Conservation (phyloP, 2,329 filamentous ascomycete genomes). For the Talaromyces sp. region DNA sequence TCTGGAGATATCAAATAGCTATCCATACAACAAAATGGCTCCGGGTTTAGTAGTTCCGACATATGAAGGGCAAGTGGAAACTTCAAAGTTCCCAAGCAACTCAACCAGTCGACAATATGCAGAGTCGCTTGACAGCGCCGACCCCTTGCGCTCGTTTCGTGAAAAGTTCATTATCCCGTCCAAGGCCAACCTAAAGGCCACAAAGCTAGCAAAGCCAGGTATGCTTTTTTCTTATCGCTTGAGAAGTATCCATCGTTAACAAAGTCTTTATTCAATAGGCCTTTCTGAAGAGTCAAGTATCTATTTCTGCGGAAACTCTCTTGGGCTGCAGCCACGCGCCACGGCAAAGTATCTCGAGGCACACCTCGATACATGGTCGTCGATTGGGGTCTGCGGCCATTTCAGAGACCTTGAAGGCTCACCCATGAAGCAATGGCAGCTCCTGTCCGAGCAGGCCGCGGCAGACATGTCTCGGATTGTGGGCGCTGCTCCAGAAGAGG, state of each 20-base stretch:
- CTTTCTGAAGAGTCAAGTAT: slow-evolving; percentile 43
- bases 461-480: slow-evolving; percentile 65
- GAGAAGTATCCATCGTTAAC: background rate
- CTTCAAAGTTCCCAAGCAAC: slow-evolving; percentile 17
- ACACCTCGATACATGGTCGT: slow-evolving; percentile 77
- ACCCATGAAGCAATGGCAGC: slow-evolving; percentile 65
- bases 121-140: slow-evolving; percentile 53
- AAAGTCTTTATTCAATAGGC: slow-evolving; percentile 17
- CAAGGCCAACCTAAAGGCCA: slow-evolving; percentile 64
- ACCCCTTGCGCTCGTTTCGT: slow-evolving; percentile 57
- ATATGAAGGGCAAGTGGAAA: background rate
- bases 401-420: slow-evolving; percentile 65
- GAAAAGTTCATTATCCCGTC: slow-evolving; percentile 73
- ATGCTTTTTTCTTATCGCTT: background rate
- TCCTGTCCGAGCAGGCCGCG: slow-evolving; percentile 71
- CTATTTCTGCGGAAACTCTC: slow-evolving; percentile 85
- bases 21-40: background rate
- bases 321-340: slow-evolving; percentile 73
- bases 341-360: slow-evolving; percentile 60
- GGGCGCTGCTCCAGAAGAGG: slow-evolving; percentile 65
- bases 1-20: background rate
- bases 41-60: background rate
- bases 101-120: slow-evolving; percentile 34
- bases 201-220: slow-evolving; percentile 46
- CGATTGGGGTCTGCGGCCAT: slow-evolving; percentile 77